Conservation (phyloP, 1,139 yeast species). For the Kazachstania sp. region DNA sequence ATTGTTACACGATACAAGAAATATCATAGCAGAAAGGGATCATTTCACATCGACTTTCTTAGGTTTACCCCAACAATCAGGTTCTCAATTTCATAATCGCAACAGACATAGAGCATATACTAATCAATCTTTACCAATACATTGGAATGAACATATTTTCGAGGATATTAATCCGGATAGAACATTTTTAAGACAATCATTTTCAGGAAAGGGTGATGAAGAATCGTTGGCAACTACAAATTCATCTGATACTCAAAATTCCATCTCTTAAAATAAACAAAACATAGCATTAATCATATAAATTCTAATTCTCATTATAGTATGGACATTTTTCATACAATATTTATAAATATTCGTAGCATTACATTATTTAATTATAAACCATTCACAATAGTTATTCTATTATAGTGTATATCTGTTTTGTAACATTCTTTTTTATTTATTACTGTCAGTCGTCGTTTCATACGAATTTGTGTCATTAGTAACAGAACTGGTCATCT, state of each 20-base stretch:
- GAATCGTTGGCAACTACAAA: background rate
- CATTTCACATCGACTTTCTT: background rate
- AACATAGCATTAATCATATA: too few species aligned
- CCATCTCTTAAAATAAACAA: background rate
- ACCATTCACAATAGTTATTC: background rate
- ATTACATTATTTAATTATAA: background rate
- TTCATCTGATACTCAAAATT: background rate
- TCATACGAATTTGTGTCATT: too few species aligned
- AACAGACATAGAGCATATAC: background rate
- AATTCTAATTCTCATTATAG: background rate
- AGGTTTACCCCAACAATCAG: background rate
- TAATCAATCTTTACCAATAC: background rate
- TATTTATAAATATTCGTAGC: background rate
- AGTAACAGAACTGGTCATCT: too few species aligned
- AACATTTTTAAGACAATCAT: background rate
- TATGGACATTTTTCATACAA: background rate
- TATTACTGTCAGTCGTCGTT: too few species aligned
- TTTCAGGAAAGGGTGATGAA: background rate
- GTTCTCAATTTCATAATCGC: background rate
- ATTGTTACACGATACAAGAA: constrained; percentile 9
- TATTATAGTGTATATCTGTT: too few species aligned
- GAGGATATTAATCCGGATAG: background rate
- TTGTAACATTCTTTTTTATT: too few species aligned
- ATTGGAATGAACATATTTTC: background rate
- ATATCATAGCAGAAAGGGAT: background rate